Evolutionary conservation across 2,329 filamentous ascomycete genomes (phyloP).

Genomic region (Pseudogymnoascus sp.): DNA sequence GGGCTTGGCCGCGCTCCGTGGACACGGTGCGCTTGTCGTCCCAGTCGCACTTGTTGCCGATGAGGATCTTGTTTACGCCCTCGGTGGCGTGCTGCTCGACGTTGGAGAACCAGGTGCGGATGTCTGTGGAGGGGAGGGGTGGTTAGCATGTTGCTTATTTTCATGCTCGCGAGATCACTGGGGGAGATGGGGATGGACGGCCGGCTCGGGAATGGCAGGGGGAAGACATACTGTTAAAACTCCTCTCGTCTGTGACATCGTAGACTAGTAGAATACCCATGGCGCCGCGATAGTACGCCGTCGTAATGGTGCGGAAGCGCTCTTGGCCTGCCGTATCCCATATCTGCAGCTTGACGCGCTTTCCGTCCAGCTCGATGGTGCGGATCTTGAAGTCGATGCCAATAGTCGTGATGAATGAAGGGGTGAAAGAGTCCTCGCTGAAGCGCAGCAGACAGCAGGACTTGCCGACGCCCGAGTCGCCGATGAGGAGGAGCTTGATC

Average conservation of each 20-base stretch:
- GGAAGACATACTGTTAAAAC: conserved; percentile 73
- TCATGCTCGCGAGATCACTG: not conserved
- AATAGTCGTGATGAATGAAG: conserved; percentile 99
- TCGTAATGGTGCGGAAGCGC: conserved; percentile 97
- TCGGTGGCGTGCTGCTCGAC: conserved; percentile 98
- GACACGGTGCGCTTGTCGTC: conserved; percentile 96
- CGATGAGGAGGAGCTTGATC: conserved; percentile 98
- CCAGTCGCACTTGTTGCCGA: conserved; percentile 99
- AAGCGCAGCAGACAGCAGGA: conserved; percentile 97
- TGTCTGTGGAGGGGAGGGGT: conserved; percentile 53
- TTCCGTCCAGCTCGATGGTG: conserved; percentile 97
- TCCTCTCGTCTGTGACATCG: conserved; percentile 99
- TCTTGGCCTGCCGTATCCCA: conserved; percentile 99
- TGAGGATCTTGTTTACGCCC: conserved; percentile 98
- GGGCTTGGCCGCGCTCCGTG: conserved; percentile 83
- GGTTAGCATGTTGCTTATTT: conserved; percentile 18
- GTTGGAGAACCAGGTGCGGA: conserved; percentile 99
- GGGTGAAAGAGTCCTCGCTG: conserved; percentile 97
- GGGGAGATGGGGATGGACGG: not conserved
- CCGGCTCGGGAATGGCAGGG: not conserved
- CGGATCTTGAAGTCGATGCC: conserved; percentile 99
- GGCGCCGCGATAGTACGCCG: conserved; percentile 94
- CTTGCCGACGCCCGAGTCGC: conserved; percentile 99
- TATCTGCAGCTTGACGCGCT: conserved; percentile 98
- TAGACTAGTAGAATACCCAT: conserved; percentile 98